A percentile compares a stretch with the other conserved stretches of the same genome.
These are phyloP conservation scores for Neopestalotiopsis clavispora DNA, from an alignment of 2,329 filamentous ascomycete genomes.

Conservation along the genomic window DNA sequence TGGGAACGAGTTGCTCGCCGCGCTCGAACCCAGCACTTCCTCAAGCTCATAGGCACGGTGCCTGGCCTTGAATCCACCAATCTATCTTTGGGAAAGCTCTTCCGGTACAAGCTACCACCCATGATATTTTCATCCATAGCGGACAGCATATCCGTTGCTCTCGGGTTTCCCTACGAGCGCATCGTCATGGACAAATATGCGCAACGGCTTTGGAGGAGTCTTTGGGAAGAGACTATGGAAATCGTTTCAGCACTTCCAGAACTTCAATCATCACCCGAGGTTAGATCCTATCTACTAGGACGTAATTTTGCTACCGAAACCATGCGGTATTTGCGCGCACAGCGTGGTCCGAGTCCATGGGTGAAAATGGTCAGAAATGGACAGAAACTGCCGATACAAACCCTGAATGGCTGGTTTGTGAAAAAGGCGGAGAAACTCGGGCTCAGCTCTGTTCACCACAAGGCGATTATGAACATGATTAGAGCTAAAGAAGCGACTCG, in stretches of 20 bases:
- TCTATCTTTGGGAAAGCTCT: slow-evolving; percentile 63
- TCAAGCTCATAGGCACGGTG: slow-evolving; percentile 66
- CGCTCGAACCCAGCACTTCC: slow-evolving; percentile 53
- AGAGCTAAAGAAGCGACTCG: slow-evolving; percentile 64
- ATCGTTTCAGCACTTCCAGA: slow-evolving; percentile 81
- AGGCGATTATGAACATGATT: slow-evolving; percentile 74
- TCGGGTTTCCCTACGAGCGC: slow-evolving; percentile 76
- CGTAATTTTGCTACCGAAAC: slow-evolving; percentile 66
- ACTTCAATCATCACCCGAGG: slow-evolving; percentile 63
- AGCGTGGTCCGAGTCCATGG: slow-evolving; percentile 68
- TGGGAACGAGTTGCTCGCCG: slow-evolving; percentile 15
- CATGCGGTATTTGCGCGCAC: slow-evolving; percentile 55
- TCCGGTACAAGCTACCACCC: slow-evolving; percentile 78
- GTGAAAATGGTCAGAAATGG: slow-evolving; percentile 67
- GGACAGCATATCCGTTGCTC: slow-evolving; percentile 79
- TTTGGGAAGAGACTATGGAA: slow-evolving; percentile 75
- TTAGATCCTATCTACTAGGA: slow-evolving; percentile 60
- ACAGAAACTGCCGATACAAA: slow-evolving; percentile 76
- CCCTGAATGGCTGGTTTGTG: slow-evolving; percentile 88
- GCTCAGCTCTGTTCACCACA: slow-evolving; percentile 74
- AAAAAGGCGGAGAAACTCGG: slow-evolving; percentile 73
- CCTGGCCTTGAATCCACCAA: slow-evolving; percentile 65
- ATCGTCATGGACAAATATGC: slow-evolving; percentile 71
- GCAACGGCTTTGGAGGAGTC: slow-evolving; percentile 68
- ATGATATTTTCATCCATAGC: slow-evolving; percentile 77